Evolutionary conservation across 805 yeast genomes (phyloP).

Genomic region (Kodamaea fukazawae): DNA sequence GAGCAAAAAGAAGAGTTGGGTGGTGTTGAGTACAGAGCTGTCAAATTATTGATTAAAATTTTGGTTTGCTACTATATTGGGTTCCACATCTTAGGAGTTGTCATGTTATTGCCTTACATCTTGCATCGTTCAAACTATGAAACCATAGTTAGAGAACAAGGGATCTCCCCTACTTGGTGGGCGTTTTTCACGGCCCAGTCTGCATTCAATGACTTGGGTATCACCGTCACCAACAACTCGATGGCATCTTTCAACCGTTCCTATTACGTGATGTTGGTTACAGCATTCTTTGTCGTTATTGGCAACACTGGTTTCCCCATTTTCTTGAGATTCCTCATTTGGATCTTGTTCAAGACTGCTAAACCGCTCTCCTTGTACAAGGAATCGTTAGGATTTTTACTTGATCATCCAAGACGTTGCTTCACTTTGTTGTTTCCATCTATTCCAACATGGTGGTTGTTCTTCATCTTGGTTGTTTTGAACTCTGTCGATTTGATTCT

Average conservation of each 20-base stretch:
- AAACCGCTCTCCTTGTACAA: constrained; percentile 59
- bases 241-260: constrained; percentile 65
- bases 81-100: constrained; percentile 56
- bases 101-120: constrained; percentile 60
- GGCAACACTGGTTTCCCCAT: constrained; percentile 97
- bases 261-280: constrained; percentile 60
- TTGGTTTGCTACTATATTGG: constrained; percentile 71
- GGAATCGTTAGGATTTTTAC: constrained; percentile 79
- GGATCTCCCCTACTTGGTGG: constrained; percentile 88
- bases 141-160: constrained; percentile 46
- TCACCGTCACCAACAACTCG: constrained; percentile 77
- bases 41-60: constrained; percentile 69
- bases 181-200: constrained; percentile 80
- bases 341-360: constrained; percentile 69
- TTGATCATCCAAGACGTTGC: constrained; percentile 97
- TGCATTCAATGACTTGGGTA: constrained; percentile 82
- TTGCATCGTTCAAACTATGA: constrained; percentile 38
- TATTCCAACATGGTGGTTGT: constrained; percentile 93
- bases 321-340: constrained; percentile 72
- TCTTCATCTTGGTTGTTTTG: constrained; percentile 66
- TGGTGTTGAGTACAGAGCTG: constrained; percentile 93
- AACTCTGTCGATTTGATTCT: constrained; percentile 78
- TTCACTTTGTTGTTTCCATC: constrained; percentile 90
- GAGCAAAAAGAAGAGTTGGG: constrained; percentile 92
- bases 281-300: constrained; percentile 71